These are phyloP conservation scores for Alternaria incomplexa DNA, from an alignment of 2,329 filamentous ascomycete species.

Conservation along the genomic window DNA sequence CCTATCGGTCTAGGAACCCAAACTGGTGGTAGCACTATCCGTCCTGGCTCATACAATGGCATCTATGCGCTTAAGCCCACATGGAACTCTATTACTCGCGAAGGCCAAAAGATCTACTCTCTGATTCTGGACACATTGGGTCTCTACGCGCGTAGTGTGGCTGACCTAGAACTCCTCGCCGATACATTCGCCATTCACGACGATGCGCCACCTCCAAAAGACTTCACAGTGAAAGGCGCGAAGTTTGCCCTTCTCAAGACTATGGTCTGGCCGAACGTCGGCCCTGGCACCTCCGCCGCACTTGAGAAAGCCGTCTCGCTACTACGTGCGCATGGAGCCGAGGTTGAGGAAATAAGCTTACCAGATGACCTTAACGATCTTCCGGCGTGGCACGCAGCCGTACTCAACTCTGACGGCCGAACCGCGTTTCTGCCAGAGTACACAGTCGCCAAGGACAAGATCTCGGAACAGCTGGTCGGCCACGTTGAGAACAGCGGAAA, in stretches of 20 bases:
- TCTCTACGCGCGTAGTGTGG: constrained; percentile 63
- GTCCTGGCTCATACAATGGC: constrained; percentile 70
- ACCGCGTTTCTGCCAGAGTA: constrained; percentile 63
- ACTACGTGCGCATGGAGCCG: constrained; percentile 56
- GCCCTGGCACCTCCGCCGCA: constrained; percentile 45
- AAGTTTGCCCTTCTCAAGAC: constrained; percentile 62
- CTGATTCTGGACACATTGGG: constrained; percentile 68
- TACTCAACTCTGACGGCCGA: constrained; percentile 61
- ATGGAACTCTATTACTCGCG: constrained; percentile 66
- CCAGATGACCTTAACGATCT: constrained; percentile 48
- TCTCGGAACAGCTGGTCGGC: constrained; percentile 54
- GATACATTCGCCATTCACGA: constrained; percentile 62
- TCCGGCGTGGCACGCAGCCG: constrained; percentile 59
- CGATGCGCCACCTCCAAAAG: constrained; percentile 47
- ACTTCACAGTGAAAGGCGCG: constrained; percentile 52
- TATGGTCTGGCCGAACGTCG: constrained; percentile 55
- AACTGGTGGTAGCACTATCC: constrained; percentile 68
- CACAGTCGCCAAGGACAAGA: constrained; percentile 53
- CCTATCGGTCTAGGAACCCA: constrained; percentile 69
- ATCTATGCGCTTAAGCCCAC: constrained; percentile 71
- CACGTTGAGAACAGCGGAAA: constrained; percentile 59
- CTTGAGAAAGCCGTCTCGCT: constrained; percentile 43
- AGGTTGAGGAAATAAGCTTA: constrained; percentile 63
- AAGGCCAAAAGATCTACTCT: constrained; percentile 66
- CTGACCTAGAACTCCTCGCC: constrained; percentile 64